Percentiles rank a stretch among this genome's conserved stretches.
Evolutionary conservation across 2,329 filamentous ascomycete species (phyloP).

Genomic region (Fusarium praegraminearum): DNA sequence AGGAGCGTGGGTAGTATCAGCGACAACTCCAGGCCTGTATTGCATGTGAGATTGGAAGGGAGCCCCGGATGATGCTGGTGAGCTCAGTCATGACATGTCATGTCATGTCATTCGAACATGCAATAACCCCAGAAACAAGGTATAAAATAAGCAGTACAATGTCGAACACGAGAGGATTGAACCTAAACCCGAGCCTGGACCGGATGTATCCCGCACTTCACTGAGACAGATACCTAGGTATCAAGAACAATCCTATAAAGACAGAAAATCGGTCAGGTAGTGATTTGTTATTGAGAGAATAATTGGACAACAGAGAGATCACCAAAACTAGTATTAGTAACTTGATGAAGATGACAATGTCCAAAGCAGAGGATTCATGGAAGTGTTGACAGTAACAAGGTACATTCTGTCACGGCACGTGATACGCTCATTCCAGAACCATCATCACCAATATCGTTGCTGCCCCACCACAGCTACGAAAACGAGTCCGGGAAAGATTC

Average conservation of each 20-base stretch:
- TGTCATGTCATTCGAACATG: slow-evolving; percentile 12
- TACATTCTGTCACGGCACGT: slow-evolving; percentile 5
- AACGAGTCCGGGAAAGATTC: slow-evolving; percentile 7
- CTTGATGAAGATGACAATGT: not conserved
- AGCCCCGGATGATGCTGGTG: slow-evolving; percentile 9
- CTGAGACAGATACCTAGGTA: too few species aligned
- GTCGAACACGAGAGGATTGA: not conserved
- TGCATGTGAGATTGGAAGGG: slow-evolving; percentile 15
- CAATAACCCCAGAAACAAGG: not conserved
- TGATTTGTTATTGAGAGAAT: not conserved
- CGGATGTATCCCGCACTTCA: not conserved
- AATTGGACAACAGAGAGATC: not conserved
- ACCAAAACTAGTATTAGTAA: not conserved
- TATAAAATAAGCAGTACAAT: slow-evolving; percentile 2
- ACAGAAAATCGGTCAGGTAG: not conserved
- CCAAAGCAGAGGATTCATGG: not conserved
- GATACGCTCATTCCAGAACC: slow-evolving; percentile 1
- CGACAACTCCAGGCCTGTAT: slow-evolving; percentile 1
- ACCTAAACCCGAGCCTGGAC: not conserved
- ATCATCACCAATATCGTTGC: not conserved
- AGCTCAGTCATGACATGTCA: slow-evolving; percentile 1
- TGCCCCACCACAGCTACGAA: slow-evolving; percentile 26
- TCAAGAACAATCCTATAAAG: not conserved
- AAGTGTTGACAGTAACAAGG: not conserved
- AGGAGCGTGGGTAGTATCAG: slow-evolving; percentile 18